These are phyloP conservation scores for Penicillium egyptiacum DNA, from an alignment of 495 filamentous ascomycete species.

Conservation along the genomic window DNA sequence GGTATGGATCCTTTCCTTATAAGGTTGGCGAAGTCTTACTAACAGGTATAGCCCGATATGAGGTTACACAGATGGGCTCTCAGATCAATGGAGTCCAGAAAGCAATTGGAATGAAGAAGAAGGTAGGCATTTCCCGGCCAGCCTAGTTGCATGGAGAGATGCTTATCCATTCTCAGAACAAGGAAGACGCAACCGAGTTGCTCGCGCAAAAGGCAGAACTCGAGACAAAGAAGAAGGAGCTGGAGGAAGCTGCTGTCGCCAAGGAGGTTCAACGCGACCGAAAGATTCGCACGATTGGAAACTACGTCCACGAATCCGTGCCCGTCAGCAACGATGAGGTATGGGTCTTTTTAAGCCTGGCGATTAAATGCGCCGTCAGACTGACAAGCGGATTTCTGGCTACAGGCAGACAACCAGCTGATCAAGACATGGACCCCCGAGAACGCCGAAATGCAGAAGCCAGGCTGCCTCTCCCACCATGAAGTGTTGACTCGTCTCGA, in stretches of 20 bases:
- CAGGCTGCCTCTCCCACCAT: constrained; percentile 81
- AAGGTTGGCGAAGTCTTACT: constrained; percentile 4
- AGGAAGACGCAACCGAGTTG: constrained; percentile 76
- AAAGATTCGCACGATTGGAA: constrained; percentile 85
- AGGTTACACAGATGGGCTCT: constrained; percentile 71
- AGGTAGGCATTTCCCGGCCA: constrained; percentile 62
- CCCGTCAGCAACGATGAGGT: constrained; percentile 89
- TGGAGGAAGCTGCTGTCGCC: constrained; percentile 68
- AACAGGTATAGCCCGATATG: constrained; percentile 65
- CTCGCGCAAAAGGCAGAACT: constrained; percentile 72
- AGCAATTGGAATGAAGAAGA: constrained; percentile 89
- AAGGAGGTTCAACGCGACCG: constrained; percentile 70
- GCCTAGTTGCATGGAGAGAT: not conserved
- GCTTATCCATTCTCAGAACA: constrained; percentile 54
- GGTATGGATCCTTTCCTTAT: constrained; percentile 46
- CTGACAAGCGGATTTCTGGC: constrained; percentile 1
- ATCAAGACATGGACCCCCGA: constrained; percentile 78
- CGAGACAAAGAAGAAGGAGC: constrained; percentile 74
- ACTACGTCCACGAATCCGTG: constrained; percentile 89
- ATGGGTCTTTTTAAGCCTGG: constrained; percentile 8
- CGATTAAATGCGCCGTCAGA: not conserved
- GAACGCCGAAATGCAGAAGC: constrained; percentile 66
- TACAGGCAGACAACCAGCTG: constrained; percentile 74
- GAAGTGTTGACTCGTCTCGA: constrained; percentile 86
- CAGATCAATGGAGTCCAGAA: constrained; percentile 87